These are phyloP conservation scores for Jamesozyma rosinii DNA, from an alignment of 805 yeast genomes.

Conservation along the genomic window DNA sequence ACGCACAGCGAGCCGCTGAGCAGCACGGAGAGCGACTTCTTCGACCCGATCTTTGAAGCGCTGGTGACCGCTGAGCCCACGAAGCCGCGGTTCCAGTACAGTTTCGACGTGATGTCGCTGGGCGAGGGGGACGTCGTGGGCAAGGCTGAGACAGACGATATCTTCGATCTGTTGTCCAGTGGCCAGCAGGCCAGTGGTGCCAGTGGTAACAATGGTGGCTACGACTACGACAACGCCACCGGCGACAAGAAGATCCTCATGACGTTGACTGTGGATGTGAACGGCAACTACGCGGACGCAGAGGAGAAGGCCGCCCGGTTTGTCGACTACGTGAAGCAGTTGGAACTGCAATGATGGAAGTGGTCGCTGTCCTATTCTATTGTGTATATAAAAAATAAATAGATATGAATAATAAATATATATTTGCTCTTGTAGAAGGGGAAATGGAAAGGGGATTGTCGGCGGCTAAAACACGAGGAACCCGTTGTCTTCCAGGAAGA, in stretches of 20 bases:
- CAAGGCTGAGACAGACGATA: conserved; percentile 12
- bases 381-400: too few relatives aligned
- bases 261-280: conserved; percentile 16
- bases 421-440: too few relatives aligned
- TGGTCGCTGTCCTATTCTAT: too few relatives aligned
- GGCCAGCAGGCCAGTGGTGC: neutral
- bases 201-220: too few relatives aligned
- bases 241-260: conserved; percentile 7
- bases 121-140: conserved; percentile 1
- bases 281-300: conserved; percentile 18
- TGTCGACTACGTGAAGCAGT: conserved; percentile 15
- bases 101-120: conserved; percentile 15
- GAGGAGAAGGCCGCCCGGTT: conserved; percentile 20
- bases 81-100: conserved; percentile 21
- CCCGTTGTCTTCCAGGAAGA: conserved; percentile 72
- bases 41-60: conserved; percentile 54
- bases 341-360: conserved; percentile 3
- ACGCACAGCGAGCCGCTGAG: conserved; percentile 21
- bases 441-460: too few relatives aligned
- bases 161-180: conserved; percentile 22
- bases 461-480: conserved; percentile 37
- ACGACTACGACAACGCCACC: neutral
- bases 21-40: conserved; percentile 36
- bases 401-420: too few relatives aligned
- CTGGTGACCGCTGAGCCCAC: conserved; percentile 37